These are phyloP conservation scores for Aspergillus oerlinghausenensis DNA, from an alignment of 2,329 filamentous ascomycete genomes.

Conservation along the genomic window DNA sequence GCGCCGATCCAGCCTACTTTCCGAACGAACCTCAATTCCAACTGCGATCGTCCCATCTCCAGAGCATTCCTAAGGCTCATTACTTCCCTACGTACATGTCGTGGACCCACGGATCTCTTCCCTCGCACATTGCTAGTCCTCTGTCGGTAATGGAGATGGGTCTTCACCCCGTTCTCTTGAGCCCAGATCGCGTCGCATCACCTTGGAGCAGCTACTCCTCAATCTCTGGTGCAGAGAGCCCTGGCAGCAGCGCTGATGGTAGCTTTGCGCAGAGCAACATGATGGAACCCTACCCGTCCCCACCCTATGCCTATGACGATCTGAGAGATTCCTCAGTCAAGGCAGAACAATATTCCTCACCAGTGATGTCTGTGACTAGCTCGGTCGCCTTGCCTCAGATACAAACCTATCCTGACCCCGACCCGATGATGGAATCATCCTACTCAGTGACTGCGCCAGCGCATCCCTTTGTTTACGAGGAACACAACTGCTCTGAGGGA, in stretches of 20 bases:
- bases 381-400: conserved; percentile 10
- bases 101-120: not conserved
- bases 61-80: not conserved
- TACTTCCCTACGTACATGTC: not conserved
- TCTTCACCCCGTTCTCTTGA: not conserved
- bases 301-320: conserved; percentile 17
- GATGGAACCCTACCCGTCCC: conserved; percentile 17
- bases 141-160: not conserved
- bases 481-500: not conserved
- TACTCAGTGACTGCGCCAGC: not conserved
- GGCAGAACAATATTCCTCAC: conserved; percentile 12
- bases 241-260: conserved; percentile 14
- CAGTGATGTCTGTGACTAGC: conserved; percentile 10
- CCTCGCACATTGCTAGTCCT: not conserved
- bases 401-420: conserved; percentile 20
- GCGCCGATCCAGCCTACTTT: not conserved
- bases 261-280: conserved; percentile 6
- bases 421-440: conserved; percentile 10
- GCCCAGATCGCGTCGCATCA: conserved; percentile 4
- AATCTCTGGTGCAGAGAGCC: conserved; percentile 22
- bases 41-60: not conserved
- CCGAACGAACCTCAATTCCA: not conserved
- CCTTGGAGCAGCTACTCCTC: conserved; percentile 20
- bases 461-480: not conserved
- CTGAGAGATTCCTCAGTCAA: conserved; percentile 8